phyloP scores from a whole-genome alignment of 2,329 filamentous ascomycete genomes.

The Microascus cirrosus region DNA sequence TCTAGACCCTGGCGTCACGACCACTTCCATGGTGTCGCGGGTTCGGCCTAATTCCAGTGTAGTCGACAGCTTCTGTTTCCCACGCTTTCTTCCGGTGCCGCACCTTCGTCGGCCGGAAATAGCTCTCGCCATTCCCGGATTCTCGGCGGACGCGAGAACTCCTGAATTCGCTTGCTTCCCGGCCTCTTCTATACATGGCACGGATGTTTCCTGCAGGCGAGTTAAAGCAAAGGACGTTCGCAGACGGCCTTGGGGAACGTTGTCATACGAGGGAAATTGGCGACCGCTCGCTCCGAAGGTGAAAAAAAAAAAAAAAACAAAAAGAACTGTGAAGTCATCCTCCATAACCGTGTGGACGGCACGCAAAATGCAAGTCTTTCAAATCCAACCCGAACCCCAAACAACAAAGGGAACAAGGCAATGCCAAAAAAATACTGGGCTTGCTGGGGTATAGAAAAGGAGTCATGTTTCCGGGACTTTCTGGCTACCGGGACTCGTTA shows the following conservation, averaged over 20 bases:
- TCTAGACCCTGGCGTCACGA: neutral
- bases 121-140: too few relatives aligned
- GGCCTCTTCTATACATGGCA: too few relatives aligned
- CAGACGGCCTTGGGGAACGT: too few relatives aligned
- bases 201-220: too few relatives aligned
- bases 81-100: neutral
- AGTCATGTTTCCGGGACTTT: neutral
- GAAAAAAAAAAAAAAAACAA: neutral
- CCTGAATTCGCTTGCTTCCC: too few relatives aligned
- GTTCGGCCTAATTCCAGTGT: neutral
- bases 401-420: neutral
- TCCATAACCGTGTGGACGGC: neutral
- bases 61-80: neutral
- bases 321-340: neutral
- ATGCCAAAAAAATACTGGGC: neutral
- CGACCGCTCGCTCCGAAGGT: neutral
- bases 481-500: neutral
- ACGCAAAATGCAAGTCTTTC: neutral
- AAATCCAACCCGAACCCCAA: neutral
- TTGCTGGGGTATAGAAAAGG: neutral
- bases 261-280: neutral
- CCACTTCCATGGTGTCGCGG: neutral
- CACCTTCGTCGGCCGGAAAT: neutral
- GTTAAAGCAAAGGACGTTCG: too few relatives aligned
- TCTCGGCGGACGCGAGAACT: too few relatives aligned